These are phyloP conservation scores for Gracilaria gracilis DNA, from an alignment of 23 red algal species.

Conservation along the genomic window DNA sequence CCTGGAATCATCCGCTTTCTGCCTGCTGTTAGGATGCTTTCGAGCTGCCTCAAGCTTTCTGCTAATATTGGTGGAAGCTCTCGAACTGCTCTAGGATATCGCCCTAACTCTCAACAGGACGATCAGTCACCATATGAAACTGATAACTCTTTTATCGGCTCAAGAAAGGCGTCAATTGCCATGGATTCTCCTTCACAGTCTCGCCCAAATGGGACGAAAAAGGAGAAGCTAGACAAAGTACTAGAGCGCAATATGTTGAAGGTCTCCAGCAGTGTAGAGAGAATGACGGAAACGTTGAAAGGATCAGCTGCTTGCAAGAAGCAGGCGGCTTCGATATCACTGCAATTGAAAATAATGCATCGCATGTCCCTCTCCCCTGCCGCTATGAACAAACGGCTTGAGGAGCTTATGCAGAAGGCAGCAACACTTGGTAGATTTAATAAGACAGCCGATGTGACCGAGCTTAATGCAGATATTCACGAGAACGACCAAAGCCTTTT, in stretches of 20 bases:
- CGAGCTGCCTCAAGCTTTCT: slow-evolving; percentile 20
- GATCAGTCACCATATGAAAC: no score
- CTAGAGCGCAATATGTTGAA: background rate
- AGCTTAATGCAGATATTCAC: no score
- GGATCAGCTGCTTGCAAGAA: background rate
- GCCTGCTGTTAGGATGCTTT: background rate
- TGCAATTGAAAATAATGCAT: background rate
- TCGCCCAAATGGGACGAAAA: slow-evolving; percentile 3
- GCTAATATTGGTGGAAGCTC: slow-evolving; percentile 1
- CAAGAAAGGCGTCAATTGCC: background rate
- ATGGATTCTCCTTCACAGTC: background rate
- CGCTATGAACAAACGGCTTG: background rate
- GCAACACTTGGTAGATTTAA: background rate
- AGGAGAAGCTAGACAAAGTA: background rate
- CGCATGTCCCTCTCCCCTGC: background rate
- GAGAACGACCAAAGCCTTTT: background rate
- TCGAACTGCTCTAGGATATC: background rate
- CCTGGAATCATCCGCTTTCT: background rate
- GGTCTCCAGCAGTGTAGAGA: background rate
- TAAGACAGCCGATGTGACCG: no score
- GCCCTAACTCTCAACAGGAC: background rate
- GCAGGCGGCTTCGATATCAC: background rate
- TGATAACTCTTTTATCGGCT: background rate
- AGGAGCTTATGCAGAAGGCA: background rate
- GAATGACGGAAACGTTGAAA: background rate